Percentiles rank a stretch among this genome's conserved stretches.
phyloP scores from a whole-genome alignment of 2,329 filamentous ascomycete species.

The Hymenotorrendiella dingleyae region DNA sequence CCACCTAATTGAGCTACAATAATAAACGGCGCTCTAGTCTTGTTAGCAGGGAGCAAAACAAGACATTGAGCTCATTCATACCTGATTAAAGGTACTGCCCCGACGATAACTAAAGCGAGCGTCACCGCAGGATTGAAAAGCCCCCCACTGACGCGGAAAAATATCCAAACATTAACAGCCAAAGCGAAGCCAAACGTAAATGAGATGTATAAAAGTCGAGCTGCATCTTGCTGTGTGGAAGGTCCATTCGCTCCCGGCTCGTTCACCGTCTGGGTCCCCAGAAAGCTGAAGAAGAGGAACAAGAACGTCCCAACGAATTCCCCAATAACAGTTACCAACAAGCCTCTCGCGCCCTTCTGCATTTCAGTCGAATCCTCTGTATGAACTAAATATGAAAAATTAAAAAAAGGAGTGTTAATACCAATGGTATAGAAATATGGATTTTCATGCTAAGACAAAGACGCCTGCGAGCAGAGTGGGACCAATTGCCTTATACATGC shows the following conservation, averaged over 20 bases:
- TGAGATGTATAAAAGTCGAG: conserved; percentile 20
- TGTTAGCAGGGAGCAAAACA: conserved; percentile 13
- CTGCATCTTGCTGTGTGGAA: background rate
- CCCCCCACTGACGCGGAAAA: conserved; percentile 43
- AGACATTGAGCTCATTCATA: conserved; percentile 14
- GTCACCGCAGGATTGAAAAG: conserved; percentile 41
- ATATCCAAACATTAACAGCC: conserved; percentile 46
- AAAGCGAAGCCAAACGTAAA: conserved; percentile 29
- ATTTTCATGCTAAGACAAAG: too few relatives aligned
- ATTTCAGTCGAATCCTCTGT: too few relatives aligned
- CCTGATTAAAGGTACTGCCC: conserved; percentile 25
- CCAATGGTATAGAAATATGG: too few relatives aligned
- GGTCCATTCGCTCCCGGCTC: background rate
- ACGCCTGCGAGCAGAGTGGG: too few relatives aligned
- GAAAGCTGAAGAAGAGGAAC: conserved; percentile 2
- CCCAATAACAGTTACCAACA: conserved; percentile 2
- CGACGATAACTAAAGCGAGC: conserved; percentile 30
- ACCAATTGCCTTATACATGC: too few relatives aligned
- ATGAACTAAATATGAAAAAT: too few relatives aligned
- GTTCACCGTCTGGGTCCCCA: background rate
- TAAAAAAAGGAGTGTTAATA: too few relatives aligned
- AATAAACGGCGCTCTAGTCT: background rate
- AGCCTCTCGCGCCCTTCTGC: background rate
- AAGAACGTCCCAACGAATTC: conserved; percentile 5
- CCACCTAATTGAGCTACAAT: conserved; percentile 11